phyloP scores from a whole-genome alignment of 2,329 filamentous ascomycete genomes.

The Penicillium sp. region DNA sequence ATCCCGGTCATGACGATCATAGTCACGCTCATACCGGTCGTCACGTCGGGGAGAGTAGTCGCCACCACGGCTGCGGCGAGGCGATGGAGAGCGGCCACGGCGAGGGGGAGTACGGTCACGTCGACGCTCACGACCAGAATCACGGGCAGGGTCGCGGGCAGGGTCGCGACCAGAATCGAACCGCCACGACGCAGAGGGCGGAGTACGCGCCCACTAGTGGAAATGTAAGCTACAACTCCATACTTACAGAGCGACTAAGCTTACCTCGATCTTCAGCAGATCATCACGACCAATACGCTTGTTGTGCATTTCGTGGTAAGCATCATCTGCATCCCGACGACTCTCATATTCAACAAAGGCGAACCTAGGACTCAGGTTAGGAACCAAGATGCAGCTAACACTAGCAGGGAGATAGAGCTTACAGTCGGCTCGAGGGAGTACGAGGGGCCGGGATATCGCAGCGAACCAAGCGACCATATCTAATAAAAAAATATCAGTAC shows the following conservation, averaged over 20 bases:
- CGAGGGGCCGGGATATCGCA: constrained; percentile 97
- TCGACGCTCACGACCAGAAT: constrained; percentile 41
- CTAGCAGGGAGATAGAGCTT: constrained; percentile 50
- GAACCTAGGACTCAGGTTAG: constrained; percentile 58
- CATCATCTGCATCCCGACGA: constrained; percentile 95
- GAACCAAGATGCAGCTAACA: constrained; percentile 15
- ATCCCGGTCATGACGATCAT: constrained; percentile 69
- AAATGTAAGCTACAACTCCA: neutral
- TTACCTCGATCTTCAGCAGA: constrained; percentile 93
- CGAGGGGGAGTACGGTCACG: constrained; percentile 74
- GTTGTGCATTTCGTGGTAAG: constrained; percentile 99
- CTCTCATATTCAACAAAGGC: constrained; percentile 99
- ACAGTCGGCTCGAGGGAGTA: constrained; percentile 92
- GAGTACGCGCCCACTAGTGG: constrained; percentile 89
- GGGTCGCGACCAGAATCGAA: constrained; percentile 89
- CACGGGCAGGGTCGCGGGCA: constrained; percentile 30
- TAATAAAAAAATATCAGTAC: constrained; percentile 52
- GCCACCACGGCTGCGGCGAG: constrained; percentile 56
- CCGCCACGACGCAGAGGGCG: constrained; percentile 95
- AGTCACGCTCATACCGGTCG: constrained; percentile 76
- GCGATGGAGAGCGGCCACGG: constrained; percentile 62
- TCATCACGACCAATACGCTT: constrained; percentile 97
- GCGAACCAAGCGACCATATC: constrained; percentile 95
- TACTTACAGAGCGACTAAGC: constrained; percentile 20
- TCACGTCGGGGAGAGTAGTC: constrained; percentile 89